Percentiles rank a stretch among this genome's conserved stretches.
These are phyloP conservation scores for Blastomyces silverae DNA, from an alignment of 2,329 filamentous ascomycete species.

Conservation along the genomic window DNA sequence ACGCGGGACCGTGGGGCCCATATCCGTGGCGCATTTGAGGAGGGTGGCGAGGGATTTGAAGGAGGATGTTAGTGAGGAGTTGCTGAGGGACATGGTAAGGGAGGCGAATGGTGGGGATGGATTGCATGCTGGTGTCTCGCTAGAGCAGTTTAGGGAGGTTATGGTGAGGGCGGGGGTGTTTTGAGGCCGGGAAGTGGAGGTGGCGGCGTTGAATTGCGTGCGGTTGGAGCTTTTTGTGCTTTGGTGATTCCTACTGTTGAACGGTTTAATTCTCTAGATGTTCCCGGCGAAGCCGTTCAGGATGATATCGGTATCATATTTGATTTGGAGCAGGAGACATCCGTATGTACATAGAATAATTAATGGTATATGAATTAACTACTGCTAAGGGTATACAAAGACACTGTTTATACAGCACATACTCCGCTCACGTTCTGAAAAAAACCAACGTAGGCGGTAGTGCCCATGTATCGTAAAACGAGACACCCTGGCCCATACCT, in stretches of 20 bases:
- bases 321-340: background rate
- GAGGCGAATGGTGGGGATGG: slow-evolving; percentile 83
- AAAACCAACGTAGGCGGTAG: background rate
- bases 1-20: slow-evolving; percentile 52
- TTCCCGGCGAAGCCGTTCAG: slow-evolving; percentile 13
- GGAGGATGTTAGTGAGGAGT: slow-evolving; percentile 74
- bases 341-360: background rate
- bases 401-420: background rate
- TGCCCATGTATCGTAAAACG: background rate
- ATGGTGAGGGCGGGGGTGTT: slow-evolving; percentile 81
- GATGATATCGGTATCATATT: background rate
- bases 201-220: background rate
- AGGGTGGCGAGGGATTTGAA: slow-evolving; percentile 73
- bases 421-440: background rate
- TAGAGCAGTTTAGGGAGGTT: slow-evolving; percentile 77
- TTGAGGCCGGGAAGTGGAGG: slow-evolving; percentile 41
- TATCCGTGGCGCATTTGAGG: slow-evolving; percentile 71
- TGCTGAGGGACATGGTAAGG: slow-evolving; percentile 87
- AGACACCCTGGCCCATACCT: background rate
- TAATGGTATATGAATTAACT: background rate
- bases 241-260: background rate
- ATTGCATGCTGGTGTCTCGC: slow-evolving; percentile 61
- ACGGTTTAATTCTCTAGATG: background rate
- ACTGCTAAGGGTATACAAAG: background rate
- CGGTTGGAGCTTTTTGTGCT: background rate